Evolutionary conservation across 1,284 basidiomycete genomes (phyloP), one percentile per base, ranked within the genome.

Genomic region (Athelia psychrophila): DNA sequence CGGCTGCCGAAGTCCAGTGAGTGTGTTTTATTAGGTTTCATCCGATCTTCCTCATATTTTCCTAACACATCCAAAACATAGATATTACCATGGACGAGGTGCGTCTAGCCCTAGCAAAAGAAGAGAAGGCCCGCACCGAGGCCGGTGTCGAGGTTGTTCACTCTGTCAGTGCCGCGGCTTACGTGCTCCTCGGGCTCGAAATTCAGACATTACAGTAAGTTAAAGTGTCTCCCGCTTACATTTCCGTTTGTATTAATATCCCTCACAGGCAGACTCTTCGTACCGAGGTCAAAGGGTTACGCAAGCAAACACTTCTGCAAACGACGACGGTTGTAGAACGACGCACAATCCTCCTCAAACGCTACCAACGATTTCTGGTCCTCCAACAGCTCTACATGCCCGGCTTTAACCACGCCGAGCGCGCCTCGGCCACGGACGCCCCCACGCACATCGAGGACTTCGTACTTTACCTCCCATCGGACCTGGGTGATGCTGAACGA

Each of bases 191-290:
- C 6, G 57, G 55, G 3, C 33, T 60, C 4, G 57, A 58, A 12
- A 30, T 60, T 4, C 55, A 60, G 33, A 54, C 56, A 13, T 44
- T 32, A n/a, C 59, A 60, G 59, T 58, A 46, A 23, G 44, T 46
- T 24, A 6, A 25, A 48, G 57, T 49, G 24, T 23, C 24, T 49
- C 24, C 16, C 9, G 19, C 19, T 15, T n/a, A 38, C 32, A 15
- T 30, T 24, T 5, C 15, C 20, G 47, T 47, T 6, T 25, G 45
- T 6, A 42, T n/a, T n/a, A 22, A 49, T 5, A 6, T 18, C 19
- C 24, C 8, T 8, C n/a, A n/a, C 25, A 46, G 44, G 22, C 44
- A 24, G 22, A 27, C 44, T 8, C 44, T 46, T 4, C 44, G 44
- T 18, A n/a, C 16, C 4, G 44, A 46, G 8, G 18, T 35, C 3